Base-by-base conservation (phyloP, 768 basidiomycete species). In the Serpula lacrymans region DNA sequence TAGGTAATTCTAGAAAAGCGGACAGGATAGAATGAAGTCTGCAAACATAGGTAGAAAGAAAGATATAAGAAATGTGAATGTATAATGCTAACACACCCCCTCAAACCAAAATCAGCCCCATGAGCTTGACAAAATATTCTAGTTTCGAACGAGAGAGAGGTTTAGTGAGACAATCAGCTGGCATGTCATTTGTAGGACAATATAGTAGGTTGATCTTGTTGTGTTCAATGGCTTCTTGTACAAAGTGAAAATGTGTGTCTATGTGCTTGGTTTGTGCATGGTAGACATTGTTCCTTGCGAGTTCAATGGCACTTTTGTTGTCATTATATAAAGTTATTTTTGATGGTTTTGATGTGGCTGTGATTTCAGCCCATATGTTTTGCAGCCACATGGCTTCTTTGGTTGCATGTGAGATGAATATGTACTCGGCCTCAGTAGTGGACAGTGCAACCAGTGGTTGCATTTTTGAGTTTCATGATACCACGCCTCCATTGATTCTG, bases 381-480 rank as follows among this genome's bases (percentile, higher is more conserved):
- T 45, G 45, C 1, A 60, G 42, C 66, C 66, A 71, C 5, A 66
- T 29, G 3, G 49, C 57, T 44, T 69, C 56, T 25, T 58, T 48
- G 0, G 54, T 41, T 1, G 64, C 55, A 34, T 63, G 50, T 0
- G 59, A 39, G 8, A 55, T 45, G 2, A 63, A 63, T 23, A 68
- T 58, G 49, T 65, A 70, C 48, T 71, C 69, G 1, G 65, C 61
- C 43, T 72, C 60, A 2, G 53, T 53, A 2, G 62, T 64, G 1
- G 63, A 68, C 3, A 48, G 40, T 0, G 65, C 47, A 26, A 69
- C 56, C 2, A 57, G 51, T 7, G 54, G 30, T 43, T 73, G 70
- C 25, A 56, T 47, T 17, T 57, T 51, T 0, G 60, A 62, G 17
- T 47, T 48, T 67, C 69, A 74, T 1, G 51, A 45, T 5, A 72